Evolutionary conservation across 495 filamentous ascomycete species (phyloP), one percentile per base, ranked within the genome.

Genomic region (Penicillium steckii): DNA sequence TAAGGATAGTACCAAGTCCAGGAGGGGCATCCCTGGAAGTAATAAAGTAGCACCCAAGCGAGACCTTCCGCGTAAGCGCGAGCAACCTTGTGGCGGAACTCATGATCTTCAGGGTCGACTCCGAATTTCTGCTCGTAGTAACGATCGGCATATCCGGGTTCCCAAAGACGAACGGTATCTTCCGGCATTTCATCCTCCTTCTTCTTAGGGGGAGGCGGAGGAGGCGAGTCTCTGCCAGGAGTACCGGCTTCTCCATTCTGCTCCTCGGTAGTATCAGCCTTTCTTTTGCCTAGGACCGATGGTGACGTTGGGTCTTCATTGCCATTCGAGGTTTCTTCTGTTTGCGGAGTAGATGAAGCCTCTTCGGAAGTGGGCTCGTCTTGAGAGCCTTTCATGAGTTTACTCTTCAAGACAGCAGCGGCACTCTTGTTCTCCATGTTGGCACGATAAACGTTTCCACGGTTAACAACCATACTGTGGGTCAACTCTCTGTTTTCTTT

Each of bases 1-100:
- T 97, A 93, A 1, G 94, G 94, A 62, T 96, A 99, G 64, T 91
- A 99, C 94, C 94, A 99, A 44, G 87, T 93, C 94, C 95, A 97
- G 2, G 90, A 95, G 9, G 95, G 90, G 61, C 94, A 97, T 15
- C 95, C 94, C 69, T 99, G 94, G 66, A 96, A 95, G 68, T 99
- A 99, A 64, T 99, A 99, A 15, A 87, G 76, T 21, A 99, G 74
- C n/a, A 97, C 94, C 94, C 95, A 99, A 27, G 87, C 87, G n/a
- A 97, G 81, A 41, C 94, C 94, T 74, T 96, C 89, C n/a, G 91
- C 90, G 68, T 99, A 99, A 13, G 87, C 82, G 43, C 85, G 81
- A n/a, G 85, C 94, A 59, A 99, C 95, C 67, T 94, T 86, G 69
- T 91, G 86, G 48, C 94, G 84, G 71, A 97, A 97, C 44, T 84